Evolutionary conservation across 345 rosid species (phyloP).

Genomic region (Nasturtium officinale): DNA sequence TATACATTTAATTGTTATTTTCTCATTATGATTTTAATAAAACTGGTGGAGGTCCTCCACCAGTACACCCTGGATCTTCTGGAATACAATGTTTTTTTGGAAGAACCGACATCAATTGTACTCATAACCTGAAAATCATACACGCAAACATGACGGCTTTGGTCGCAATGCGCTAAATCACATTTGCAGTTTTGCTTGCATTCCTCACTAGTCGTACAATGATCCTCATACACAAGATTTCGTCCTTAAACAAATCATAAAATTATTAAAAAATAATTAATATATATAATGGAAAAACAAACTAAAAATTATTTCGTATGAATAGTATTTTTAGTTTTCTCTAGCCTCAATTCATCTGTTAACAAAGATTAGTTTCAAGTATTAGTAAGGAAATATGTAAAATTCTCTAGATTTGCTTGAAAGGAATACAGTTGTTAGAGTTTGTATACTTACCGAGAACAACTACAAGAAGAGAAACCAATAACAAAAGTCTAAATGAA

Average conservation of each 20-base stretch:
- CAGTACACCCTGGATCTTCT: background rate
- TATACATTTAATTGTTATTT: background rate
- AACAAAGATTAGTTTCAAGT: background rate
- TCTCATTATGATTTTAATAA: background rate
- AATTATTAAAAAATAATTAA: background rate
- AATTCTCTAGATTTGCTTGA: background rate
- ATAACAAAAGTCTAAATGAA: background rate
- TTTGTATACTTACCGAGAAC: constrained; percentile 3
- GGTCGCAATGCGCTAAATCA: background rate
- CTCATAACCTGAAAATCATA: background rate
- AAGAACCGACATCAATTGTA: background rate
- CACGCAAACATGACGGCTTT: background rate
- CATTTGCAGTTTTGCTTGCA: background rate
- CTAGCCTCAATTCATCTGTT: background rate
- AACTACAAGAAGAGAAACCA: background rate
- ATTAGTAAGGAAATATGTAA: background rate
- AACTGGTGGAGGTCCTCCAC: background rate
- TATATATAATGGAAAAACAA: too few relatives aligned
- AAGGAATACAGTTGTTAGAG: background rate
- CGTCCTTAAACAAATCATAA: background rate
- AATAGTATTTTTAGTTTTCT: background rate
- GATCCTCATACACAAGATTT: background rate
- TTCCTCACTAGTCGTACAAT: background rate
- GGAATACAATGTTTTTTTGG: background rate
- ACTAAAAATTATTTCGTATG: background rate